Conservation (phyloP, 1,284 basidiomycete genomes). For the Rhizopogon hawkerae region DNA sequence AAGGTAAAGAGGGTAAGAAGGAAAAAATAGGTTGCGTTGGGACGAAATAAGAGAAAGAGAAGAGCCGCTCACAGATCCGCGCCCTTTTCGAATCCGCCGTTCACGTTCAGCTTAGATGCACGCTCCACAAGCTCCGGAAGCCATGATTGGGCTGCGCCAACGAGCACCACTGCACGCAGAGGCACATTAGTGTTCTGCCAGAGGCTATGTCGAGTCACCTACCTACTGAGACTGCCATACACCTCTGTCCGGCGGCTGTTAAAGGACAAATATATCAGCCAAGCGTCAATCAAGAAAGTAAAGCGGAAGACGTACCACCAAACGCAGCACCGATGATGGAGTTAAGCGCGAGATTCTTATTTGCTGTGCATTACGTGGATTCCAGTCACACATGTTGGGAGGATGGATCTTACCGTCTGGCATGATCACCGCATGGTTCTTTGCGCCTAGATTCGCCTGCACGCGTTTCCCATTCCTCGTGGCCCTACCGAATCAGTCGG, state of each 20-base stretch:
- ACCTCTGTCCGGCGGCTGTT: slow-evolving; percentile 90
- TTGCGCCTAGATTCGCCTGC: slow-evolving; percentile 92
- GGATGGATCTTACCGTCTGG: slow-evolving; percentile 63
- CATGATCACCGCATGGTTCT: slow-evolving; percentile 95
- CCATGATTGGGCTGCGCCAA: slow-evolving; percentile 80
- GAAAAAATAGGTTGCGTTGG: background rate
- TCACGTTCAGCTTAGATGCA: slow-evolving; percentile 75
- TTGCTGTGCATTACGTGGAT: slow-evolving; percentile 49
- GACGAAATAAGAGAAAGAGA: background rate
- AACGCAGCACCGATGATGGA: slow-evolving; percentile 93
- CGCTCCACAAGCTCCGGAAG: slow-evolving; percentile 82
- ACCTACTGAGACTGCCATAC: slow-evolving; percentile 92
- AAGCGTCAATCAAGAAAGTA: slow-evolving; percentile 13
- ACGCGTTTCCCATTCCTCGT: slow-evolving; percentile 88
- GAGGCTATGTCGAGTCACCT: slow-evolving; percentile 22
- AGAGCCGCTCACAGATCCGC: slow-evolving; percentile 70
- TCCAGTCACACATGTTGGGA: background rate
- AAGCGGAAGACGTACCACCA: slow-evolving; percentile 50
- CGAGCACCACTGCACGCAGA: slow-evolving; percentile 54
- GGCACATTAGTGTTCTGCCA: slow-evolving; percentile 5
- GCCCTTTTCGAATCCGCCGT: slow-evolving; percentile 83
- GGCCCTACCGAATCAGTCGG: slow-evolving; percentile 40
- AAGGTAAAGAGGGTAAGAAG: background rate
- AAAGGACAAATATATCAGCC: slow-evolving; percentile 37
- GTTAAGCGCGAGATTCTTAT: slow-evolving; percentile 90